These are phyloP conservation scores for Stemphylium beticola DNA, from an alignment of 2,329 filamentous ascomycete species.

Conservation along the genomic window DNA sequence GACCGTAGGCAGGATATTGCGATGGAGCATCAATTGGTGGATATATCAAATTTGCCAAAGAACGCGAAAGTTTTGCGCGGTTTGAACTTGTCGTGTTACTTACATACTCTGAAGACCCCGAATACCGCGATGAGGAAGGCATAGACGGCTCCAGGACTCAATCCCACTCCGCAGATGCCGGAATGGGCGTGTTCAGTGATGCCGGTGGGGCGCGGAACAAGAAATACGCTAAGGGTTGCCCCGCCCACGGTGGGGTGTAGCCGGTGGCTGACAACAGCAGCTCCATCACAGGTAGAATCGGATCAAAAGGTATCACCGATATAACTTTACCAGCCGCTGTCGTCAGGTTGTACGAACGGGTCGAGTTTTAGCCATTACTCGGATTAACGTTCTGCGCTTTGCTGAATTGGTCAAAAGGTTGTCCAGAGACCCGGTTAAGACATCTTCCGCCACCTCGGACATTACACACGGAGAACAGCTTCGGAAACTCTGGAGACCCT, in stretches of 20 bases:
- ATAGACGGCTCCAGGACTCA: neutral
- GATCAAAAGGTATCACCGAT: neutral
- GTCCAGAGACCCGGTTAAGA: constrained; percentile 7
- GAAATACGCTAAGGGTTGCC: constrained; percentile 3
- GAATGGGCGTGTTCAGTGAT: neutral
- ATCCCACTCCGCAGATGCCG: constrained; percentile 3
- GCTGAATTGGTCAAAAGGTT: neutral
- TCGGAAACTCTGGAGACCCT: constrained; percentile 2
- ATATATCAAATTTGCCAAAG: no score
- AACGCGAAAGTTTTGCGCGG: no score
- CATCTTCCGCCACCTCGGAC: constrained; percentile 6
- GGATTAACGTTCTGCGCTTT: neutral
- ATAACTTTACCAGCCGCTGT: neutral
- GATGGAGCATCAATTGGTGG: no score
- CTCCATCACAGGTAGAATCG: neutral
- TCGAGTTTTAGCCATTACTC: neutral
- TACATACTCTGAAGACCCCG: no score
- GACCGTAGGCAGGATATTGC: no score
- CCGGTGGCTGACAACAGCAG: neutral
- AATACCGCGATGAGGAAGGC: constrained; percentile 29
- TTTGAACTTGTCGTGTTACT: no score
- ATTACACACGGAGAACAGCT: constrained; percentile 3
- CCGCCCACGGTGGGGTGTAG: constrained; percentile 11
- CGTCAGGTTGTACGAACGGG: neutral
- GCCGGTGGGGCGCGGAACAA: constrained; percentile 8